A percentile compares a stretch with the other conserved stretches of the same genome.
Evolutionary conservation across 2,329 filamentous ascomycete genomes (phyloP).

Genomic region (Microsporum audouinii): DNA sequence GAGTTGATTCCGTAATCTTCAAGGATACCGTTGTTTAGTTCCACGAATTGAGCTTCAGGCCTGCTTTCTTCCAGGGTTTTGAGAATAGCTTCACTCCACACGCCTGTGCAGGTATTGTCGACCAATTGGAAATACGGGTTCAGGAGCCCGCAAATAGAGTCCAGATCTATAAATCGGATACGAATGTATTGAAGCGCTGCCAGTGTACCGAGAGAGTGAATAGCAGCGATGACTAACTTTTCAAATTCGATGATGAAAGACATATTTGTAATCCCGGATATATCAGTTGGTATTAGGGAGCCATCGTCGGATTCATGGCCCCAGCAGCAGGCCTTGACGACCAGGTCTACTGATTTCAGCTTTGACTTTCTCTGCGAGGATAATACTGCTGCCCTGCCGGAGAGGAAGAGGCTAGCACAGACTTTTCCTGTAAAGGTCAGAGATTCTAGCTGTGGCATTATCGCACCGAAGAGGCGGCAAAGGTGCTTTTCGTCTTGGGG

Average conservation of each 20-base stretch:
- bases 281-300: conserved; percentile 45
- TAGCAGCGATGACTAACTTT: conserved; percentile 52
- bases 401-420: conserved; percentile 57
- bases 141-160: conserved; percentile 57
- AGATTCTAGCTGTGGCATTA: conserved; percentile 53
- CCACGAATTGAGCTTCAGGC: conserved; percentile 48
- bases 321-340: conserved; percentile 64
- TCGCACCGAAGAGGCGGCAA: conserved; percentile 51
- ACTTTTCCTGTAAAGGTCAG: conserved; percentile 62
- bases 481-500: conserved; percentile 50
- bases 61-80: conserved; percentile 48
- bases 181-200: conserved; percentile 52
- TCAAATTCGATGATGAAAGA: conserved; percentile 63
- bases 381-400: conserved; percentile 42
- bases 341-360: conserved; percentile 57
- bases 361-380: conserved; percentile 32
- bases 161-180: conserved; percentile 65
- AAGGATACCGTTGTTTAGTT: conserved; percentile 54
- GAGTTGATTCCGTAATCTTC: conserved; percentile 24
- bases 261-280: conserved; percentile 60
- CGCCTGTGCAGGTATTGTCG: conserved; percentile 51
- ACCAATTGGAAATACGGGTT: conserved; percentile 62
- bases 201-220: conserved; percentile 49
- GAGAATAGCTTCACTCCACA: conserved; percentile 61
- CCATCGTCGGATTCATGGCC: conserved; percentile 18